Base-by-base conservation (phyloP, 129 eudicot species). In the Artemisia argyi region DNA sequence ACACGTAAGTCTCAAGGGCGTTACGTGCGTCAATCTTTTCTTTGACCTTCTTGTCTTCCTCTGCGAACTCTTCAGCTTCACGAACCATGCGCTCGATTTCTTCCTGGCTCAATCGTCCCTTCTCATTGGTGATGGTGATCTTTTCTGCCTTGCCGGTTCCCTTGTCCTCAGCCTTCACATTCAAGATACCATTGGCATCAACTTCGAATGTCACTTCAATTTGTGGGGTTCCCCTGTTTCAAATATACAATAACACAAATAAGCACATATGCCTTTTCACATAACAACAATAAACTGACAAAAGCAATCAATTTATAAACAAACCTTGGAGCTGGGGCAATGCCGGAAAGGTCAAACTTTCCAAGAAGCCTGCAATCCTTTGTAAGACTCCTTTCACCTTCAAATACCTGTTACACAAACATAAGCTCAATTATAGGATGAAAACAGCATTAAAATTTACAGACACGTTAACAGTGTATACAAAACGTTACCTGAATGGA, bases 51-150 rank as follows among this genome's bases (percentile, higher is more conserved):
- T 87, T 87, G 74, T 87, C 92, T 73, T 87, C 92, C 67, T 87
- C 92, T 24, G 89, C 92, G 61, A 87, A 87, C 85, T 87, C 92
- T 69, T 87, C 89, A 19, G 89, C 92, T 62, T 87, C 92, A 13
- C 75, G 79, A 51, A 87, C 92, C 92, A 87, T 87, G 1, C 92
- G 78, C 11, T 84, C 87, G 11, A 87, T 87, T 66, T 87, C 92
- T 63, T 87, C 89, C 44, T 87, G 89, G 77, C 89, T 87, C 75
- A 87, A 76, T 2, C 92, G 83, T 8, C 92, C 92, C 77, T 84
- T 87, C 42, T 87, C 89, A 1, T 87, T 87, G 17, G 92, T 87
- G 83, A 87, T 84, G 15, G 87, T 84, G 75, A 87, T 87, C 89
- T 87, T 87, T 77, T 87, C 92, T 5, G 92, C 72, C 62, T 87